A percentile compares a stretch with the other conserved stretches of the same genome.
Conservation (phyloP, 306 rosid genomes). For the Herpetospermum pedunculosum region DNA sequence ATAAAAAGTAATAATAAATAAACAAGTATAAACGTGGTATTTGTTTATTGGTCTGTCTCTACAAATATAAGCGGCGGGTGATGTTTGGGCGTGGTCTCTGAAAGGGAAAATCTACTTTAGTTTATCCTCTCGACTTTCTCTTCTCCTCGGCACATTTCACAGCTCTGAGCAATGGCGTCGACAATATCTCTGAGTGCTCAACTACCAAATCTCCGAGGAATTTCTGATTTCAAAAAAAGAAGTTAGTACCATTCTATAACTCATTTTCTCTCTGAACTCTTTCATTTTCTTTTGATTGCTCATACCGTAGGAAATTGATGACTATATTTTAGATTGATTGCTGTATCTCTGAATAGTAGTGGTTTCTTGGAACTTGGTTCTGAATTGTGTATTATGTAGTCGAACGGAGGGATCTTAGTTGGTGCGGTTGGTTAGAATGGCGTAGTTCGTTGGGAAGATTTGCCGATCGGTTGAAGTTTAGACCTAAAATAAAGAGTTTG, state of each 20-base stretch:
- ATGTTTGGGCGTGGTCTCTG: neutral
- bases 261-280: constrained; percentile 14
- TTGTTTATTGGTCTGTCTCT: neutral
- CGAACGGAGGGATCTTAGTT: neutral
- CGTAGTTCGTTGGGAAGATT: neutral
- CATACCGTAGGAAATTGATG: neutral
- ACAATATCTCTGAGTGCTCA: constrained; percentile 40
- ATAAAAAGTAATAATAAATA: too few relatives aligned
- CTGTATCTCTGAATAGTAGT: neutral
- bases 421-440: neutral
- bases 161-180: constrained; percentile 37
- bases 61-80: neutral
- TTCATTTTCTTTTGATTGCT: constrained; percentile 13
- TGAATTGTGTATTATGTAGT: neutral
- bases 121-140: constrained; percentile 6
- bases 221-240: constrained; percentile 24
- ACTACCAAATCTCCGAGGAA: constrained; percentile 23
- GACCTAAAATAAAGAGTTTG: neutral
- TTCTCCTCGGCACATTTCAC: neutral
- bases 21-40: neutral
- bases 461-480: neutral
- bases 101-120: neutral
- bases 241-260: constrained; percentile 24
- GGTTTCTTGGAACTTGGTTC: neutral
- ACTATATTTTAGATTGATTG: neutral